phyloP scores from a whole-genome alignment of 2,329 filamentous ascomycete genomes.

The Mycogone perniciosa region DNA sequence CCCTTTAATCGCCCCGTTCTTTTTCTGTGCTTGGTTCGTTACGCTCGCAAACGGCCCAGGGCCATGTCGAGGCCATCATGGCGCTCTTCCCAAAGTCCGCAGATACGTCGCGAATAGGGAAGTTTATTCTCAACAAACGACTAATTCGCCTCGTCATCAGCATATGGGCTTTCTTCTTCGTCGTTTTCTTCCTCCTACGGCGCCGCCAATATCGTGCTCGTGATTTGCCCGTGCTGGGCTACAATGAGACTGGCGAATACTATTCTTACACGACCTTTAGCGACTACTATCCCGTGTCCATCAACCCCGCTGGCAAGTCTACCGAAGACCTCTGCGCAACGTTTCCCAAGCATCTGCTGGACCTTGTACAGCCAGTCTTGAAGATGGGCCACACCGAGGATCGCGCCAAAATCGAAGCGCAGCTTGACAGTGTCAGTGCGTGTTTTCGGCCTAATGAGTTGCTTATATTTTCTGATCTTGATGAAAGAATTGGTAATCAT shows the following conservation, averaged over 20 bases:
- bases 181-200: too few relatives aligned
- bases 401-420: slow-evolving; percentile 29
- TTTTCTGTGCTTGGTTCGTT: too few relatives aligned
- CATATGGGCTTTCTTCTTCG: too few relatives aligned
- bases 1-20: too few relatives aligned
- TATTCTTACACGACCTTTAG: slow-evolving; percentile 25
- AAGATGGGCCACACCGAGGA: slow-evolving; percentile 28
- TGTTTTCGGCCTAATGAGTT: slow-evolving; percentile 38
- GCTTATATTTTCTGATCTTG: slow-evolving; percentile 46
- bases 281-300: slow-evolving; percentile 23
- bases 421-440: slow-evolving; percentile 46
- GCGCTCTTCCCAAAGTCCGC: too few relatives aligned
- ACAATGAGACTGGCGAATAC: background rate
- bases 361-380: slow-evolving; percentile 27
- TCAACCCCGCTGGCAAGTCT: slow-evolving; percentile 19
- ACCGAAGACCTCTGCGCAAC: slow-evolving; percentile 24
- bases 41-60: too few relatives aligned
- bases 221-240: background rate
- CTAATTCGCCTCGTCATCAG: too few relatives aligned
- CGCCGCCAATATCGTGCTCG: too few relatives aligned
- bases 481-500: slow-evolving; percentile 37
- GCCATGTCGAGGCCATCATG: too few relatives aligned
- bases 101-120: too few relatives aligned
- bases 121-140: too few relatives aligned
- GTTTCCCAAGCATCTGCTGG: slow-evolving; percentile 26